Percentiles rank a stretch among this genome's conserved stretches.
Conservation (phyloP, 1,284 basidiomycete species). For the Coniophora puteana region DNA sequence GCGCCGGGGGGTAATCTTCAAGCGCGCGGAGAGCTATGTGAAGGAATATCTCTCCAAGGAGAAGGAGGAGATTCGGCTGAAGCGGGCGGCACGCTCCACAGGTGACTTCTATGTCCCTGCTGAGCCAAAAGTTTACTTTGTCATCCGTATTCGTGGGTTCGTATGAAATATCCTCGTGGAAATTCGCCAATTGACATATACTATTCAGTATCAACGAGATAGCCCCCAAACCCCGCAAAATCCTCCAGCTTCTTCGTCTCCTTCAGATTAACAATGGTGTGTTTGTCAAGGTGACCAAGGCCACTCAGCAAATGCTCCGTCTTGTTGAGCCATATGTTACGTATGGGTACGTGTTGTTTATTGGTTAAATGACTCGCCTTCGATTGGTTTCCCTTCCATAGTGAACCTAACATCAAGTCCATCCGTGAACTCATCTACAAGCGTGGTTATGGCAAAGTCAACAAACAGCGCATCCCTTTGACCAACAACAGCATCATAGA, state of each 20-base stretch:
- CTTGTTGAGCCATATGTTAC: conserved; percentile 97
- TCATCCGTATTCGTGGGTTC: conserved; percentile 92
- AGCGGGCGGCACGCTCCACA: conserved; percentile 87
- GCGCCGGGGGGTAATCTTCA: conserved; percentile 98
- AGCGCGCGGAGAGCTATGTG: conserved; percentile 97
- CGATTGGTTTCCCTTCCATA: conserved; percentile 24
- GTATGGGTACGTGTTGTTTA: conserved; percentile 67
- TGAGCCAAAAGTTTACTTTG: conserved; percentile 97
- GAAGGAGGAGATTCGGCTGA: conserved; percentile 95
- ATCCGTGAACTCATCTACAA: conserved; percentile 99
- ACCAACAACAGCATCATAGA: conserved; percentile 95
- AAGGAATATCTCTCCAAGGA: conserved; percentile 95
- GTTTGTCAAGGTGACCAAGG: conserved; percentile 96
- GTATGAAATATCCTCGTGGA: conserved; percentile 28
- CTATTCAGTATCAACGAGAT: conserved; percentile 95
- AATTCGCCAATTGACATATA: conserved; percentile 4
- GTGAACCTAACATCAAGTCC: conserved; percentile 95
- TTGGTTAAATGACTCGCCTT: neutral
- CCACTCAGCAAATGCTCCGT: conserved; percentile 97
- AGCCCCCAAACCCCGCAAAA: conserved; percentile 98
- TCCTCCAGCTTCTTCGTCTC: conserved; percentile 96
- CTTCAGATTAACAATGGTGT: conserved; percentile 99
- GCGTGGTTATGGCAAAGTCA: conserved; percentile 98
- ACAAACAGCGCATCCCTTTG: conserved; percentile 97
- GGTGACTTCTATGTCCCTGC: conserved; percentile 98